Base-by-base conservation (phyloP, 306 rosid species). In the Lupinus albus region DNA sequence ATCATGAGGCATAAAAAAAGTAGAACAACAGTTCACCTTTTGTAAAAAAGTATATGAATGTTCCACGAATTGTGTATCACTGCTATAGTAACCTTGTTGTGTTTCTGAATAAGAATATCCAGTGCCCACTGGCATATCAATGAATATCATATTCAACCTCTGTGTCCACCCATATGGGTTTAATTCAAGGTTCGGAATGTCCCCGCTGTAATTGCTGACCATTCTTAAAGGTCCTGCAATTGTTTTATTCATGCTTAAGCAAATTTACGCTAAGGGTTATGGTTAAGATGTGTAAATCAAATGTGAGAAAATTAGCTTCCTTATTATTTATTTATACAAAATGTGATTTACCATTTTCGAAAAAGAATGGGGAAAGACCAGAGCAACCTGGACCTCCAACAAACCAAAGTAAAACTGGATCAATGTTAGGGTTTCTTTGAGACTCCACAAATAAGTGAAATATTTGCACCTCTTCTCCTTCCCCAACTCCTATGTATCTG, bases 161-260 rank as follows among this genome's bases (percentile, higher is more conserved):
- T 80, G 25, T 7, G 84, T 56, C 87, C 85, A 85, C 2, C 82
- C 13, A 69, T 78, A 72, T 2, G 80, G 80, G 52, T 85, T 83
- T 35, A 72, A 28, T 48, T 64, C 12, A 12, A 85, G 68, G 2
- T 32, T 80, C 15, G 87, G 87, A 48, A 73, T 9, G 11, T 11
- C 14, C 44, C 79, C 84, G 20, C 48, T 60, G 15, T 62, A 76
- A 18, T 67, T 70, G 2, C 16, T 14, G 17, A 70, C 69, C 30
- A 80, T 53, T 14, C 0, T 10, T 32, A 86, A 5, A 35, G 91
- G 86, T 52, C 91, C 91, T 86, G 17, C 46, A 72, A 81, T 9
- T 33, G 1, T 33, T 12, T 54, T 33, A 0, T 33, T 33, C 38
- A 4, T 6, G 38, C 38, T 33, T 33, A 33, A 30, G 2, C 35